phyloP scores from a whole-genome alignment of 495 filamentous ascomycete genomes.

The Penicillium lagena region DNA sequence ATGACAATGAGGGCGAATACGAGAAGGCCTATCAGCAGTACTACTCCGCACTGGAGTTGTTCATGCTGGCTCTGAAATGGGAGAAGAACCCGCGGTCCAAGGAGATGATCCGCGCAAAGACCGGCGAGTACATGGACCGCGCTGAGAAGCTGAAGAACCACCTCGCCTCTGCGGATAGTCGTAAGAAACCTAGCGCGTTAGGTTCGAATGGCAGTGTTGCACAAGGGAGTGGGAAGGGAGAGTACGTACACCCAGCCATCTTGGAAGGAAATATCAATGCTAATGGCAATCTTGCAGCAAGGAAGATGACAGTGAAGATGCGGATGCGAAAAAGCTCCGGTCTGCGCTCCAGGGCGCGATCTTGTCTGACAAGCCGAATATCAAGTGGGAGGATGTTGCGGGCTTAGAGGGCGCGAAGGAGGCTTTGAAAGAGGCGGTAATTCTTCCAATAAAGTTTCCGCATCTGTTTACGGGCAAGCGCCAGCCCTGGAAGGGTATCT shows the following conservation, averaged over 20 bases:
- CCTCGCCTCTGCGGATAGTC: constrained; percentile 65
- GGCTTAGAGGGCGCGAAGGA: constrained; percentile 93
- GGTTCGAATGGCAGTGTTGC: constrained; percentile 76
- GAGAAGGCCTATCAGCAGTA: constrained; percentile 93
- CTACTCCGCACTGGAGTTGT: constrained; percentile 88
- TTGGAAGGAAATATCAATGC: too few species aligned
- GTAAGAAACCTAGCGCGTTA: constrained; percentile 73
- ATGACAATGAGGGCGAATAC: constrained; percentile 92
- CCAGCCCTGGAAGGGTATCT: constrained; percentile 96
- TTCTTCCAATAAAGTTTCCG: constrained; percentile 96
- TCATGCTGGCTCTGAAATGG: constrained; percentile 97
- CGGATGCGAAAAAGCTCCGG: constrained; percentile 90
- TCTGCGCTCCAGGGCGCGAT: constrained; percentile 89
- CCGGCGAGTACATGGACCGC: constrained; percentile 94
- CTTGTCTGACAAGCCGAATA: constrained; percentile 86
- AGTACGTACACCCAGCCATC: constrained; percentile 33
- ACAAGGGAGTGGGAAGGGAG: constrained; percentile 60
- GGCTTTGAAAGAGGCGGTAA: constrained; percentile 93
- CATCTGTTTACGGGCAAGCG: constrained; percentile 95
- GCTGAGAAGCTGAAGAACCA: constrained; percentile 96
- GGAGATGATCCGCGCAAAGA: constrained; percentile 91
- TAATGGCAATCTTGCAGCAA: constrained; percentile 22
- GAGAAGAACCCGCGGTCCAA: constrained; percentile 96
- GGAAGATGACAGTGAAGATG: constrained; percentile 64
- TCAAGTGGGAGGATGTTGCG: constrained; percentile 98